A percentile compares a stretch with the other conserved stretches of the same genome.
Conservation (phyloP, 805 yeast species). For the Candida easanensis region DNA sequence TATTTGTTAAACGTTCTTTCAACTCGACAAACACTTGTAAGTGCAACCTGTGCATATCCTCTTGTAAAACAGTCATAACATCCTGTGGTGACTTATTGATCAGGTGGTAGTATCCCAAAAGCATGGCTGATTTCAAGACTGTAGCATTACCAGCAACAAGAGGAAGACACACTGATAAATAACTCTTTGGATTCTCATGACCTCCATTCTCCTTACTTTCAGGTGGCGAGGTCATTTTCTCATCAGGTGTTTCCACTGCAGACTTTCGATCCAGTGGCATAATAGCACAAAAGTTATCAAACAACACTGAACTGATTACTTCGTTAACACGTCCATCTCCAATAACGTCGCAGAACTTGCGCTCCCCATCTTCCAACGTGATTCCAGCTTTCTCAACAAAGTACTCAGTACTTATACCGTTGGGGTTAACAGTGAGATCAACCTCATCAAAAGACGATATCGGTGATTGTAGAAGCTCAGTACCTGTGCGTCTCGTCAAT, state of each 20-base stretch:
- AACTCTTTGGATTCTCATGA: slow-evolving; percentile 3
- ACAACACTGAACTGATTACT: slow-evolving; percentile 7
- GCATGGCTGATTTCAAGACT: slow-evolving; percentile 12
- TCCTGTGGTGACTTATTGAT: slow-evolving; percentile 7
- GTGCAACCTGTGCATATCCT: slow-evolving; percentile 10
- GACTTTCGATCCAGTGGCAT: slow-evolving; percentile 7
- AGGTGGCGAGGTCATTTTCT: slow-evolving; percentile 6
- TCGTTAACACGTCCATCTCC: slow-evolving; percentile 11
- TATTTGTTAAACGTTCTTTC: slow-evolving; percentile 9
- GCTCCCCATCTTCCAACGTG: slow-evolving; percentile 8
- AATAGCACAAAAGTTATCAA: slow-evolving; percentile 12
- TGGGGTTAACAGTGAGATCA: slow-evolving; percentile 3
- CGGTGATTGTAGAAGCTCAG: neutral
- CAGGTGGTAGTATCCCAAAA: slow-evolving; percentile 12
- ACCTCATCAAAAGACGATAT: neutral
- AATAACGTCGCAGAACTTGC: slow-evolving; percentile 11
- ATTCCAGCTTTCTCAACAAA: slow-evolving; percentile 14
- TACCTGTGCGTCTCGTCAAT: neutral
- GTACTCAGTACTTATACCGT: slow-evolving; percentile 5
- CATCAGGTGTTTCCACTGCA: slow-evolving; percentile 3
- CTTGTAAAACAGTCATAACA: slow-evolving; percentile 5
- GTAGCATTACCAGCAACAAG: slow-evolving; percentile 17
- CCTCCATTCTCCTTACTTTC: neutral
- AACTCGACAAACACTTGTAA: slow-evolving; percentile 11
- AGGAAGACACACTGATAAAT: slow-evolving; percentile 12